A percentile compares a stretch with the other conserved stretches of the same genome.
Evolutionary conservation across 176 grass and related monocot genomes (phyloP).

Genomic region (Phoenix roebelenii): DNA sequence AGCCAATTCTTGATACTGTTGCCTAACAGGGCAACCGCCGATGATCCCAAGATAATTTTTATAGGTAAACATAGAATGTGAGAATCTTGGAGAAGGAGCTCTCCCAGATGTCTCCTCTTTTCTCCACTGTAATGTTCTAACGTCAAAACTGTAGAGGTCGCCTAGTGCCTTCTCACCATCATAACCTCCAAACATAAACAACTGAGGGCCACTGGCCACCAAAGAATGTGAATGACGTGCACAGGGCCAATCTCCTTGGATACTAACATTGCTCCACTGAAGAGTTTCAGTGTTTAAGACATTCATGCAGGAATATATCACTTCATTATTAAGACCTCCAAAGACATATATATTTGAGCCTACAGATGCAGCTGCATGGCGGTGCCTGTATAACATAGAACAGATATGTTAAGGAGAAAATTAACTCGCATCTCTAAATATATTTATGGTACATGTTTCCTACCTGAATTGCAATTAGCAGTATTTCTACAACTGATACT

Average conservation of each 20-base stretch:
- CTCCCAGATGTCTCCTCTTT: conserved; percentile 49
- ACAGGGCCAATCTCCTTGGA: conserved; percentile 50
- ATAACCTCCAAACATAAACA: conserved; percentile 88
- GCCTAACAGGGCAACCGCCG: conserved; percentile 71
- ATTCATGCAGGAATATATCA: conserved; percentile 77
- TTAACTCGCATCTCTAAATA: too few species aligned
- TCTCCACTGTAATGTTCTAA: conserved; percentile 53
- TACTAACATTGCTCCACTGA: conserved; percentile 46
- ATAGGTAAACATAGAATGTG: conserved; percentile 83
- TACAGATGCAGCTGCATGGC: conserved; percentile 50
- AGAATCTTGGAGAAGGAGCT: conserved; percentile 79
- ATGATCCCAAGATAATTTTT: conserved; percentile 72
- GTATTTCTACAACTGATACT: too few species aligned
- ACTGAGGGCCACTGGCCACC: conserved; percentile 40
- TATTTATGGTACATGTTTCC: too few species aligned
- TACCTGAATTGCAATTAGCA: too few species aligned
- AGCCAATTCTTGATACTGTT: conserved; percentile 54
- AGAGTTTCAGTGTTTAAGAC: conserved; percentile 60
- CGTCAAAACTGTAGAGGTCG: conserved; percentile 71
- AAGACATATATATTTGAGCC: conserved; percentile 73
- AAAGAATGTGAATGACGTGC: conserved; percentile 89
- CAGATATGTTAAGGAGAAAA: conserved; percentile 4
- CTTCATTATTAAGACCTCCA: conserved; percentile 71
- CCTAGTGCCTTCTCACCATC: conserved; percentile 67
- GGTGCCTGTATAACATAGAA: conserved; percentile 38